Evolutionary conservation across 306 rosid genomes (phyloP).

Genomic region (Trichosanthes truncata): DNA sequence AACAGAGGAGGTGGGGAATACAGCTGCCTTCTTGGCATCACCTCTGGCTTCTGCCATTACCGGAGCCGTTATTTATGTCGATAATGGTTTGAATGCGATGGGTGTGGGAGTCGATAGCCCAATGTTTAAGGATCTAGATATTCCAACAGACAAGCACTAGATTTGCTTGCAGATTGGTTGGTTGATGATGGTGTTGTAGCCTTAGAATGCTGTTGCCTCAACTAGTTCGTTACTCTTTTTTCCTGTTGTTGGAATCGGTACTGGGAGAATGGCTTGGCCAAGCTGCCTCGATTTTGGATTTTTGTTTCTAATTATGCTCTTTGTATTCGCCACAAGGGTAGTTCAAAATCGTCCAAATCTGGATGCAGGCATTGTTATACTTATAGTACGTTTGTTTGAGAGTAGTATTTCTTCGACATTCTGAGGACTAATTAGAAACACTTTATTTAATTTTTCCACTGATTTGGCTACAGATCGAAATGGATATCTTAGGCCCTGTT

Average conservation of each 20-base stretch:
- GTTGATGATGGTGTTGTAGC: not conserved
- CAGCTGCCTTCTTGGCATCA: slow-evolving; percentile 85
- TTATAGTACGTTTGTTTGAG: not conserved
- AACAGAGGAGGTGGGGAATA: slow-evolving; percentile 86
- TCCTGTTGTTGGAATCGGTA: not conserved
- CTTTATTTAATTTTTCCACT: not conserved
- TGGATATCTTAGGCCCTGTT: too few relatives aligned
- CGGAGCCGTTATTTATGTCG: slow-evolving; percentile 71
- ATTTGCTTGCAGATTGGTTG: not conserved
- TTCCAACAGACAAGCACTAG: slow-evolving; percentile 36
- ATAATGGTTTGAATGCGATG: slow-evolving; percentile 91
- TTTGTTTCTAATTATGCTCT: not conserved
- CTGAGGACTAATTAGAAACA: not conserved
- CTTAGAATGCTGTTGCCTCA: not conserved
- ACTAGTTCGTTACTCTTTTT: not conserved
- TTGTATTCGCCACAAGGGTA: not conserved
- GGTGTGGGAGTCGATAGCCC: slow-evolving; percentile 91
- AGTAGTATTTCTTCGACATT: not conserved
- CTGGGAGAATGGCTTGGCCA: not conserved
- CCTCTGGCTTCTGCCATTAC: slow-evolving; percentile 89
- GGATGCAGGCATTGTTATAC: not conserved
- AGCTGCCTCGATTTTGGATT: slow-evolving; percentile 5
- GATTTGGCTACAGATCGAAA: not conserved
- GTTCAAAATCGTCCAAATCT: not conserved
- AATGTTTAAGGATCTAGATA: slow-evolving; percentile 33